Evolutionary conservation across 257 asterid genomes (phyloP), one percentile per base, ranked within the genome.

Genomic region (Nicotiana tabacum): DNA sequence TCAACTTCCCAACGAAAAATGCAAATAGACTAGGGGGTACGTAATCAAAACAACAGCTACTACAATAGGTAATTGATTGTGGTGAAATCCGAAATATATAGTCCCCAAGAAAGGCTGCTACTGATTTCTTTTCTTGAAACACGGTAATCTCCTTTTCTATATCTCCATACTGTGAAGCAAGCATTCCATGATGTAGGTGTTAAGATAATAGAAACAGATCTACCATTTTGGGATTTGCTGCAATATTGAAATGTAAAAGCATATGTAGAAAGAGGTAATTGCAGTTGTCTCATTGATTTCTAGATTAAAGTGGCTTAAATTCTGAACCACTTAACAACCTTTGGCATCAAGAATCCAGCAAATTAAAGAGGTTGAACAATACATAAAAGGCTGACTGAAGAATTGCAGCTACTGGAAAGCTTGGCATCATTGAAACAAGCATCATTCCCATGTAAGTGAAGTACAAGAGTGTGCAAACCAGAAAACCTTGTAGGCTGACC

Each of bases 211-310:
- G n/a, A 84, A 74, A 92, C 93, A 90, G 17, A 87, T 16, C 92
- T 92, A 90, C 93, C 93, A 90, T 66, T 87, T 87, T 5, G 93
- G 93, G 8, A 89, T 90, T 86, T 86, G 88, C 92, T 90, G 90
- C 61, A 69, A 68, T 18, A 48, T 74, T 51, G 8, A 48, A 48
- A 10, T 48, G 43, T 74, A 43, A 43, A 43, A 7, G 9, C 24
- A 72, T 18, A 46, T 13, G 48, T 0, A 24, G 51, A 70, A 7
- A 7, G 58, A 39, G 13, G 10, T 51, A 6, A 32, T 67, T 72
- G 3, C 57, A 24, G 6, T 11, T n/a, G 11, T 39, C n/a, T 39
- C 0, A 6, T 48, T 24, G 60, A 48, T 74, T 4, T 74, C 24
- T 27, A 27, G 6, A 74, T 48, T 12, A 12, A 70, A 51, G 21